Percentiles rank a stretch among this genome's conserved stretches.
These are phyloP conservation scores for Nicotiana obtusifolia DNA, from an alignment of 257 asterid genomes.

Conservation along the genomic window DNA sequence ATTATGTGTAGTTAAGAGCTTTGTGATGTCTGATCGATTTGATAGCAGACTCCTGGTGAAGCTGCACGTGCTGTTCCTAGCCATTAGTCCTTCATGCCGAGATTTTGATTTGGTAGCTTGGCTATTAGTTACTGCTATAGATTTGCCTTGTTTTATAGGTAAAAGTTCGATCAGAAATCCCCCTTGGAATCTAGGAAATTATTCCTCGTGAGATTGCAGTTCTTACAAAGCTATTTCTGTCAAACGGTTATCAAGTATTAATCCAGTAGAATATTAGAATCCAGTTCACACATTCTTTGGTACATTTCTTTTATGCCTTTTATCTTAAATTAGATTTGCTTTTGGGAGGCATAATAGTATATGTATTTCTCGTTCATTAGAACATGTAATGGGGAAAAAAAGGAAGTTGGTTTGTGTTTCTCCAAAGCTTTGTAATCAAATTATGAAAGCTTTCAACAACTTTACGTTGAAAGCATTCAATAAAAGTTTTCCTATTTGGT, in stretches of 20 bases:
- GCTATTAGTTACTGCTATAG: background rate
- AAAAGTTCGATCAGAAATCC: background rate
- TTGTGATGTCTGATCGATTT: background rate
- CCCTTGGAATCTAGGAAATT: background rate
- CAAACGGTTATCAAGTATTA: background rate
- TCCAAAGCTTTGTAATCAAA: no score
- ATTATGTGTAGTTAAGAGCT: background rate
- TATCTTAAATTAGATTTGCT: no score
- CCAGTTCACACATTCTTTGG: background rate
- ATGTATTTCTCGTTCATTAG: background rate
- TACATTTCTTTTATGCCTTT: no score
- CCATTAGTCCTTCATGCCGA: constrained; percentile 13
- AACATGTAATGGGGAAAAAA: no score
- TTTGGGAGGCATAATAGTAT: background rate
- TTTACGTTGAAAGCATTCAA: no score
- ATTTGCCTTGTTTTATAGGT: background rate
- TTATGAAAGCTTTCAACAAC: no score
- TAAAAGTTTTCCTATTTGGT: no score
- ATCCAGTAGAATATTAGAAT: background rate
- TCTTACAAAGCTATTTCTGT: background rate
- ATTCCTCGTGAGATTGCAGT: background rate
- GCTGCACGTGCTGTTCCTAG: constrained; percentile 25
- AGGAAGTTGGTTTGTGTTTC: no score
- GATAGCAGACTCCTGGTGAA: constrained; percentile 48
- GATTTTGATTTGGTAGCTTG: background rate